phyloP scores from a whole-genome alignment of 768 basidiomycete genomes.

The Mycena capillaripes region DNA sequence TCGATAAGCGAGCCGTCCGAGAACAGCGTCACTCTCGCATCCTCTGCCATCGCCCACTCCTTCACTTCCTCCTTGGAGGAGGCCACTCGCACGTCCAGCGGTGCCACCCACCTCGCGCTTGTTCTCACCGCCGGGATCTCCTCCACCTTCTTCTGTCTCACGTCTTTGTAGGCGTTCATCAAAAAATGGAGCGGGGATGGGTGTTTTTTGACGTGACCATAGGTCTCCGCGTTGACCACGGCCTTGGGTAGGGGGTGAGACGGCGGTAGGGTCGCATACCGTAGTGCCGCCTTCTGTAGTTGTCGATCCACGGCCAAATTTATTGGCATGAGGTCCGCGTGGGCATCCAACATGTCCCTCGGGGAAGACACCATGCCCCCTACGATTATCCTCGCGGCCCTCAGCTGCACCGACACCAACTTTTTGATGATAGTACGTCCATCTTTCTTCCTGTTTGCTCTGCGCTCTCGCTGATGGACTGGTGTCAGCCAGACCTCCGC shows the following conservation, averaged over 20 bases:
- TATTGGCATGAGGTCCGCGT: neutral
- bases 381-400: neutral
- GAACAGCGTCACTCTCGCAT: neutral
- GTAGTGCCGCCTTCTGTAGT: neutral
- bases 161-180: conserved; percentile 2
- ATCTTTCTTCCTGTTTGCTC: neutral
- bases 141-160: conserved; percentile 18
- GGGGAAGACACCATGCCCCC: neutral
- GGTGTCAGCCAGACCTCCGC: neutral
- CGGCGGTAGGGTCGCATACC: neutral
- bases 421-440: neutral
- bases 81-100: conserved; percentile 12
- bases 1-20: conserved; percentile 10
- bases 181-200: conserved; percentile 27
- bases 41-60: conserved; percentile 26
- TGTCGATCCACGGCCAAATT: neutral
- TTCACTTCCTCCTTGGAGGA: conserved; percentile 26
- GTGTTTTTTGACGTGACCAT: conserved; percentile 14
- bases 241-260: conserved; percentile 35
- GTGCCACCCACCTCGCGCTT: neutral
- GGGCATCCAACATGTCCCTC: neutral
- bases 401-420: neutral
- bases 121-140: conserved; percentile 15
- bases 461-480: neutral
- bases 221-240: neutral